These are phyloP conservation scores for Acanthamoeba rhysodes DNA, from an alignment of 208 protist species.

Conservation along the genomic window DNA sequence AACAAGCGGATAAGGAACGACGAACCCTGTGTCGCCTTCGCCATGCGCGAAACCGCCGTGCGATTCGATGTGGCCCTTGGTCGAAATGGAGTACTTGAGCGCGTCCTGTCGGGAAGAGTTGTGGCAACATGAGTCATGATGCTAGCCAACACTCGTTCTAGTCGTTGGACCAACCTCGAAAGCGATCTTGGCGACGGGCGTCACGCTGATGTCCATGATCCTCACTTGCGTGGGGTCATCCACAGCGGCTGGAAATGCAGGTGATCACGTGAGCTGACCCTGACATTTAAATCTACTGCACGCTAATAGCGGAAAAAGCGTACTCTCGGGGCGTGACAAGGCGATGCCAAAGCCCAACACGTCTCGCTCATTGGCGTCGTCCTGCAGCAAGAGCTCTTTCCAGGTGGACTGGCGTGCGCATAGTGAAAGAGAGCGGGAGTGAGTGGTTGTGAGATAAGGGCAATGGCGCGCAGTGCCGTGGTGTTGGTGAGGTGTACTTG, in stretches of 20 bases:
- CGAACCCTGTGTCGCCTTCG: neutral
- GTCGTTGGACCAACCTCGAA: conserved; percentile 74
- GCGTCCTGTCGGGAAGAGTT: conserved; percentile 42
- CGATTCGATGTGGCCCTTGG: conserved; percentile 74
- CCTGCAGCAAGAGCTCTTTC: conserved; percentile 72
- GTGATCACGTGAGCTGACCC: too few species aligned
- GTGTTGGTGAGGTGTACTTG: neutral
- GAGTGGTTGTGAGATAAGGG: neutral
- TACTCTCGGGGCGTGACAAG: conserved; percentile 77
- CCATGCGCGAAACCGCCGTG: conserved; percentile 80
- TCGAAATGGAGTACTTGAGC: conserved; percentile 51
- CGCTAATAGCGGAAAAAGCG: too few species aligned
- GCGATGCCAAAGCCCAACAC: conserved; percentile 78
- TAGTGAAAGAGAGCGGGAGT: neutral
- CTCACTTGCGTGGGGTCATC: conserved; percentile 84
- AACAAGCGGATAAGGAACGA: neutral
- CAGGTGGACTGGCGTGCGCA: conserved; percentile 76
- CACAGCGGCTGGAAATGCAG: neutral
- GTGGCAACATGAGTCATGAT: too few species aligned
- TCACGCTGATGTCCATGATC: conserved; percentile 76
- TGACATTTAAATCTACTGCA: too few species aligned
- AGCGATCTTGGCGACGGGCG: conserved; percentile 74
- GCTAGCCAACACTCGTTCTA: too few species aligned
- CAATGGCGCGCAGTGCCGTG: neutral
- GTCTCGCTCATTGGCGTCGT: conserved; percentile 24